Evolutionary conservation across 768 basidiomycete genomes (phyloP).

Genomic region (Mycena venus): DNA sequence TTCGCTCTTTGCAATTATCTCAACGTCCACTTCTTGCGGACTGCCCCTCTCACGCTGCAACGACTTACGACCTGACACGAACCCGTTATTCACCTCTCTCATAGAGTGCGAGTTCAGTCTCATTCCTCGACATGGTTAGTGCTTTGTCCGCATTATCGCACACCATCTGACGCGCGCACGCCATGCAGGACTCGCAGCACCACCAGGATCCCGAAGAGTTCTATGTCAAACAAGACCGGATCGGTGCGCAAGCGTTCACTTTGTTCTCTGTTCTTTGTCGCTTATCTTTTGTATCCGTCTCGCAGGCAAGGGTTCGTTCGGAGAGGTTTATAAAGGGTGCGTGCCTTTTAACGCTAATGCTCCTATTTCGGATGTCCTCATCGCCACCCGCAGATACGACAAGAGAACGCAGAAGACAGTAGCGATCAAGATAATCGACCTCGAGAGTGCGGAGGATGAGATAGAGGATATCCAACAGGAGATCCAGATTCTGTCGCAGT

Average conservation of each 20-base stretch:
- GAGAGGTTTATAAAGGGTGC: conserved; percentile 99
- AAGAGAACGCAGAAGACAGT: conserved; percentile 96
- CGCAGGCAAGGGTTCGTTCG: conserved; percentile 97
- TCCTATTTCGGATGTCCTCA: conserved; percentile 22
- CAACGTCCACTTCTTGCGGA: neutral
- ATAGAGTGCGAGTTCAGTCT: conserved; percentile 6
- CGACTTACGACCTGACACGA: conserved; percentile 52
- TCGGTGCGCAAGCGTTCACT: conserved; percentile 69
- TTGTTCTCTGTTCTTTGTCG: conserved; percentile 18
- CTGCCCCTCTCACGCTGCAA: neutral
- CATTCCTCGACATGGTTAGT: conserved; percentile 44
- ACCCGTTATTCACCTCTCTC: conserved; percentile 29
- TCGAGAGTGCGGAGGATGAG: conserved; percentile 99
- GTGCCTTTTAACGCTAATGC: conserved; percentile 36
- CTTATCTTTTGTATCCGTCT: conserved; percentile 25
- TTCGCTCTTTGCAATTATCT: neutral
- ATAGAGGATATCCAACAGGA: conserved; percentile 99
- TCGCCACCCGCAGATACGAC: conserved; percentile 79
- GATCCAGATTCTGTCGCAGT: conserved; percentile 96
- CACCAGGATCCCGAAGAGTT: conserved; percentile 95
- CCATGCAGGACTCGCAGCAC: conserved; percentile 69
- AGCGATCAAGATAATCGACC: conserved; percentile 99
- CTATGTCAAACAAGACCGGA: conserved; percentile 97
- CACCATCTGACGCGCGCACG: conserved; percentile 41
- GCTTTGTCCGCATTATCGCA: conserved; percentile 29